A percentile compares a stretch with the other conserved stretches of the same genome.
Conservation (phyloP, 805 yeast species). For the Metschnikowia gruessii region DNA sequence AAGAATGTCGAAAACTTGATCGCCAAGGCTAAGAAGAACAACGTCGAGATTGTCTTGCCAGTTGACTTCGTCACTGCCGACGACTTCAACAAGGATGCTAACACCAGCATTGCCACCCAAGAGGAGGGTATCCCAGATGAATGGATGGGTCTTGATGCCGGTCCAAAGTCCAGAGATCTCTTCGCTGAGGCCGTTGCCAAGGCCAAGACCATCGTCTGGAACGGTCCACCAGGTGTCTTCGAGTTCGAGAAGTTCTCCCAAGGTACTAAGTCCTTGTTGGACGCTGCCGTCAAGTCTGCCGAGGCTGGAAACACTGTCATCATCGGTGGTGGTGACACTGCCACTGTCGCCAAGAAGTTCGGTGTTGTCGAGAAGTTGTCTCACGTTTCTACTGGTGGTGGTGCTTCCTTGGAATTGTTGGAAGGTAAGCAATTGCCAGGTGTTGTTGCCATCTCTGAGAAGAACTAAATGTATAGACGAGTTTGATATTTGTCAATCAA, state of each 20-base stretch:
- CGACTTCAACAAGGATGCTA: conserved; percentile 88
- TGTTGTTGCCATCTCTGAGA: conserved; percentile 87
- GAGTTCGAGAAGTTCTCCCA: conserved; percentile 90
- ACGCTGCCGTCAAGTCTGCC: conserved; percentile 82
- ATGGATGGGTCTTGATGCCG: conserved; percentile 95
- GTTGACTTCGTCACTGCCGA: conserved; percentile 96
- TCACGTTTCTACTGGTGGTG: conserved; percentile 99
- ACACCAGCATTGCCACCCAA: conserved; percentile 78
- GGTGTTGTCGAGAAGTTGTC: conserved; percentile 96
- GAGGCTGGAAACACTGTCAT: conserved; percentile 90
- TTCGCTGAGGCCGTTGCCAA: conserved; percentile 80
- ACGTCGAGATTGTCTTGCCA: conserved; percentile 91
- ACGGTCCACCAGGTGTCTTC: conserved; percentile 99
- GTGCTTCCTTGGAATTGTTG: conserved; percentile 97
- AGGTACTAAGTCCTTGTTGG: conserved; percentile 90
- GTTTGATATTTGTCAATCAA: conserved; percentile 7
- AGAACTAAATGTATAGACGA: conserved; percentile 25
- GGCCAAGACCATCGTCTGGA: conserved; percentile 99
- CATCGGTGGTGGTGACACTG: conserved; percentile 99
- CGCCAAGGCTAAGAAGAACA: conserved; percentile 94
- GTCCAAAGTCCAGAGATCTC: conserved; percentile 81
- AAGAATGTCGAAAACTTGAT: conserved; percentile 88
- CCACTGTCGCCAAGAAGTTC: conserved; percentile 97
- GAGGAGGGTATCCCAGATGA: conserved; percentile 91
- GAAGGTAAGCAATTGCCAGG: conserved; percentile 99